A percentile compares a stretch with the other conserved stretches of the same genome.
Conservation (phyloP, 768 basidiomycete species). For the Porphyrellus cyaneotinctus region DNA sequence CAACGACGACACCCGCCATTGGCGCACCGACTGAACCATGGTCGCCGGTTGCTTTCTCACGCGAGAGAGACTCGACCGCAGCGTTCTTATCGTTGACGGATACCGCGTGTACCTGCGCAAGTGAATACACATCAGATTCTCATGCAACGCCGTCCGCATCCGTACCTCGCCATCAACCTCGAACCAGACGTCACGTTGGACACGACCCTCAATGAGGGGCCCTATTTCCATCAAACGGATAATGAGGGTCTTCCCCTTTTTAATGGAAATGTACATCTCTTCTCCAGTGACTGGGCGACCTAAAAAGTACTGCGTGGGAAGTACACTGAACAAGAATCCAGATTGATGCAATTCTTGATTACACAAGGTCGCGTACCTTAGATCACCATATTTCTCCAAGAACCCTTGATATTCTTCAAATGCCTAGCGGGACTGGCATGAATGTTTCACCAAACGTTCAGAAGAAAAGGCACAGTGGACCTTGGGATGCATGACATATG, state of each 20-base stretch:
- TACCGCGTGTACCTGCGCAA: conserved; percentile 82
- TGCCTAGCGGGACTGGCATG: conserved; percentile 48
- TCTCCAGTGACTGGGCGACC: conserved; percentile 88
- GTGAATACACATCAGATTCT: conserved; percentile 14
- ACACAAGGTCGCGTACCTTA: conserved; percentile 55
- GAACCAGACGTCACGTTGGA: conserved; percentile 96
- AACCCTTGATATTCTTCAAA: conserved; percentile 97
- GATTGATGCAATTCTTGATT: conserved; percentile 4
- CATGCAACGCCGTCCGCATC: conserved; percentile 15
- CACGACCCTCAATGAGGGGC: conserved; percentile 85
- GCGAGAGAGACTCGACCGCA: conserved; percentile 88
- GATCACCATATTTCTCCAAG: conserved; percentile 91
- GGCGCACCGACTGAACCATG: conserved; percentile 97
- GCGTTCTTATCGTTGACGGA: conserved; percentile 96
- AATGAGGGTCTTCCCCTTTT: conserved; percentile 95
- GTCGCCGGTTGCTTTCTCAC: conserved; percentile 91
- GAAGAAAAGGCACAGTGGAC: conserved; percentile 37
- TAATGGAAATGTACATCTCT: conserved; percentile 95
- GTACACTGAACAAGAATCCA: conserved; percentile 50
- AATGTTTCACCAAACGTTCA: conserved; percentile 4
- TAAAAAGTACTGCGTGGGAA: conserved; percentile 97
- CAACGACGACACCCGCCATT: conserved; percentile 97
- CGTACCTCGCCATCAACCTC: conserved; percentile 96
- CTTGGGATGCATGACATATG: conserved; percentile 99
- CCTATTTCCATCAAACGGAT: conserved; percentile 95